Evolutionary conservation across 768 basidiomycete genomes (phyloP).

Genomic region (Rhodosporidiobolus odoratus): DNA sequence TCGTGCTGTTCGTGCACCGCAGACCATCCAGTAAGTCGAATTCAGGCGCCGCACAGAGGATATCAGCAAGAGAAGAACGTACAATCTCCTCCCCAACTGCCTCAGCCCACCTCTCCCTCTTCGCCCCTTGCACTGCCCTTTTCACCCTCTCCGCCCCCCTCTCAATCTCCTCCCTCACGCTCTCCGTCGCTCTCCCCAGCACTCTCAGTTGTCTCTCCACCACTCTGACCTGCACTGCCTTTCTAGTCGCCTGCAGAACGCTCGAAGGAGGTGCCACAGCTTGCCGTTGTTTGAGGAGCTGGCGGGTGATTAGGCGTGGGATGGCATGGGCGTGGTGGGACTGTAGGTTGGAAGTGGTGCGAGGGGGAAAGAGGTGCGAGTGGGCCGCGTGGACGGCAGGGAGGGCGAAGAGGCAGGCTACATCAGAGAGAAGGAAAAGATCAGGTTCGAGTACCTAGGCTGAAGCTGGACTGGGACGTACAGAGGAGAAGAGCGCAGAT

Average conservation of each 20-base stretch:
- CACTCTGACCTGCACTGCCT: background rate
- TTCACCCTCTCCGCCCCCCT: background rate
- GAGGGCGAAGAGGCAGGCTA: background rate
- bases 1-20: slow-evolving; percentile 16
- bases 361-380: background rate
- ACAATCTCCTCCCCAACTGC: slow-evolving; percentile 6
- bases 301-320: background rate
- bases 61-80: background rate
- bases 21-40: background rate
- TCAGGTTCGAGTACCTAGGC: no score
- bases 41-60: background rate
- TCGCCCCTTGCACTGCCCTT: background rate
- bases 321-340: background rate
- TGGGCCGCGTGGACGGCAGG: background rate
- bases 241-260: background rate
- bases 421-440: background rate
- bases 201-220: background rate
- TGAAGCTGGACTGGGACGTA: slow-evolving; percentile 5
- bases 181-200: background rate
- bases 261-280: background rate
- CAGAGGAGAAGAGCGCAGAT: background rate
- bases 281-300: slow-evolving; percentile 15
- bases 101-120: background rate
- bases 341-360: background rate
- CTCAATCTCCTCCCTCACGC: background rate